phyloP scores from a whole-genome alignment of 2,329 filamentous ascomycete genomes.

The Pseudocercospora eumusae region DNA sequence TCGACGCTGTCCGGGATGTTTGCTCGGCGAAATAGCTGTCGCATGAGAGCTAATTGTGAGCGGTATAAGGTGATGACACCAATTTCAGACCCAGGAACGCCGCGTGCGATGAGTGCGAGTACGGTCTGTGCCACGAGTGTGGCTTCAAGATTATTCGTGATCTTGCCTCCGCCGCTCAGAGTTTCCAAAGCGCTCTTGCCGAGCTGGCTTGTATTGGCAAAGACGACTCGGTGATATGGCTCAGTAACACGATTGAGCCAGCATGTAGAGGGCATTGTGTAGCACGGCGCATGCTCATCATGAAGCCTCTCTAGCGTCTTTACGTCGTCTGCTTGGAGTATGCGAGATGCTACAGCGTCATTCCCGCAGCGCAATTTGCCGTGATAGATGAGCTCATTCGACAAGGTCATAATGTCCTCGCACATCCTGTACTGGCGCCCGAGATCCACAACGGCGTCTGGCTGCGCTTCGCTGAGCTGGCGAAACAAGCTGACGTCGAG shows the following conservation, averaged over 20 bases:
- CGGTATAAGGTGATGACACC: constrained; percentile 98
- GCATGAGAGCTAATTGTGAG: constrained; percentile 81
- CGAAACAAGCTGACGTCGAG: constrained; percentile 94
- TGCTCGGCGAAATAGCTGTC: constrained; percentile 60
- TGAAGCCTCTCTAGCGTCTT: constrained; percentile 42
- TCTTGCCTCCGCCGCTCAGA: constrained; percentile 63
- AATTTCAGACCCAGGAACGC: constrained; percentile 73
- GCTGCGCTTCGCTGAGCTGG: constrained; percentile 83
- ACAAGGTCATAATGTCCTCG: constrained; percentile 91
- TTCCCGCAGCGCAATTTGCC: constrained; percentile 88
- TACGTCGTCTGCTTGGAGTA: constrained; percentile 63
- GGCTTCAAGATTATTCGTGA: constrained; percentile 84
- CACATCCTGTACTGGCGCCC: constrained; percentile 99
- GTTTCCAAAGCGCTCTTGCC: constrained; percentile 67
- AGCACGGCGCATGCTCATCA: constrained; percentile 2
- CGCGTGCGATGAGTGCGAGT: constrained; percentile 71
- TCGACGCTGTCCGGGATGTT: constrained; percentile 64
- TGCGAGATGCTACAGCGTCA: constrained; percentile 67
- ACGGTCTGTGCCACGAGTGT: constrained; percentile 77
- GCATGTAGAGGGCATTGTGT: constrained; percentile 51
- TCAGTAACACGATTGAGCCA: constrained; percentile 75
- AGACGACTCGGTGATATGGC: constrained; percentile 72
- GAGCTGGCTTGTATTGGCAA: constrained; percentile 85
- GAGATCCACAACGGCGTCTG: constrained; percentile 82
- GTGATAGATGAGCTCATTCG: constrained; percentile 90